Evolutionary conservation across 164 flowering plant genomes (phyloP), one percentile per base, ranked within the genome.

Genomic region (Vitis cinerea): DNA sequence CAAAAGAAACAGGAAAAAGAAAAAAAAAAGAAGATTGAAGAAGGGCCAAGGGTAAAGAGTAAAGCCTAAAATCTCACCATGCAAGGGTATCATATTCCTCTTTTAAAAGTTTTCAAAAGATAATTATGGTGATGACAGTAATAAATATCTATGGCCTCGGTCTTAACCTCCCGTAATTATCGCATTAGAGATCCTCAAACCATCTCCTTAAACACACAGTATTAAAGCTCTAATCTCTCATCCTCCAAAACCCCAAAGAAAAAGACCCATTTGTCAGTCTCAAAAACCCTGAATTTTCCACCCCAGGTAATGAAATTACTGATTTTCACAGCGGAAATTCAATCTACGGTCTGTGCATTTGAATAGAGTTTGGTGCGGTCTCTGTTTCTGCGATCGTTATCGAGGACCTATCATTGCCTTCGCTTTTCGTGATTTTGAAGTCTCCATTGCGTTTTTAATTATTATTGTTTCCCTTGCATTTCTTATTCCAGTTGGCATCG

Each of bases 361-460:
- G 31, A 50, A 37, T 37, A 37, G 23, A 2, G 74, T 70, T 73
- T 63, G 68, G 72, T 76, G 54, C 55, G 76, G 23, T n/a, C 47
- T 68, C 59, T 51, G 67, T 48, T 63, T 47, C 30, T 11, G 30
- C 50, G 66, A 62, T 64, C 29, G 79, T 64, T 72, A 65, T 65
- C 44, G 65, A 64, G 77, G 67, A 61, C 71, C 74, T 70, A 65
- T 79, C 77, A 72, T 55, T 12, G 12, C 31, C 4, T 27, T 44
- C 9, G 47, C 66, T 60, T 81, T 70, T 23, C 83, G 64, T 78
- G 67, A 64, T 4, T 61, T 67, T 65, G 61, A 81, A 77, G 83
- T 57, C 44, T 71, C 37, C 49, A 0, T 37, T 6, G 4, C 9
- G 10, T 3, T 50, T 16, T 47, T 37, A 11, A 19, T 63, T 63